Conservation (phyloP, 805 yeast genomes). For the Groenewaldozyma salmanticensis region DNA sequence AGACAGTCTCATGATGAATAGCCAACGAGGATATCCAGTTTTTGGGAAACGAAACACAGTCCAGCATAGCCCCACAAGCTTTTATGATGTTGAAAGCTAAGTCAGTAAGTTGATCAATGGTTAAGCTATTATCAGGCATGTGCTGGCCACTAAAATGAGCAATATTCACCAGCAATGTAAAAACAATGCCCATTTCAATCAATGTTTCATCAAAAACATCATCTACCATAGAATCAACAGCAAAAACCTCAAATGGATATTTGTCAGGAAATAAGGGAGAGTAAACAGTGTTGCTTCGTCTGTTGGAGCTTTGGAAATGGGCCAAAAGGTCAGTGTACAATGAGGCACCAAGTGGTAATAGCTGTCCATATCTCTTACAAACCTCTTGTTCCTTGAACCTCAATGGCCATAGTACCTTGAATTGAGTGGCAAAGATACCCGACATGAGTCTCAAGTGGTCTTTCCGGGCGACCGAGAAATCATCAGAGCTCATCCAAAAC, state of each 20-base stretch:
- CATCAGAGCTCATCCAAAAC: conserved; percentile 17
- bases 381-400: conserved; percentile 18
- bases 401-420: conserved; percentile 22
- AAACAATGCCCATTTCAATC: conserved; percentile 55
- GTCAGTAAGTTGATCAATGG: conserved; percentile 20
- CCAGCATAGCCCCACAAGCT: conserved; percentile 22
- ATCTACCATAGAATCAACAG: conserved; percentile 66
- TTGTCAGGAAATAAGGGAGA: conserved; percentile 45
- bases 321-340: conserved; percentile 20
- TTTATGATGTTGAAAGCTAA: conserved; percentile 20
- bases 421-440: conserved; percentile 22
- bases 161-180: conserved; percentile 26
- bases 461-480: conserved; percentile 14
- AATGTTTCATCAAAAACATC: conserved; percentile 62
- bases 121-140: conserved; percentile 16
- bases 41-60: conserved; percentile 28
- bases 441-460: conserved; percentile 22
- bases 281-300: conserved; percentile 53
- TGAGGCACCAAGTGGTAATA: conserved; percentile 23
- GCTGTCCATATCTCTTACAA: conserved; percentile 22
- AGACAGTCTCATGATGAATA: conserved; percentile 23
- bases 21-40: conserved; percentile 59
- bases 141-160: conserved; percentile 17
- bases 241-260: conserved; percentile 53
- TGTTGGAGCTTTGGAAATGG: conserved; percentile 35